Conservation (phyloP, 139 green algal genomes). For the Chlorella vulgaris region DNA sequence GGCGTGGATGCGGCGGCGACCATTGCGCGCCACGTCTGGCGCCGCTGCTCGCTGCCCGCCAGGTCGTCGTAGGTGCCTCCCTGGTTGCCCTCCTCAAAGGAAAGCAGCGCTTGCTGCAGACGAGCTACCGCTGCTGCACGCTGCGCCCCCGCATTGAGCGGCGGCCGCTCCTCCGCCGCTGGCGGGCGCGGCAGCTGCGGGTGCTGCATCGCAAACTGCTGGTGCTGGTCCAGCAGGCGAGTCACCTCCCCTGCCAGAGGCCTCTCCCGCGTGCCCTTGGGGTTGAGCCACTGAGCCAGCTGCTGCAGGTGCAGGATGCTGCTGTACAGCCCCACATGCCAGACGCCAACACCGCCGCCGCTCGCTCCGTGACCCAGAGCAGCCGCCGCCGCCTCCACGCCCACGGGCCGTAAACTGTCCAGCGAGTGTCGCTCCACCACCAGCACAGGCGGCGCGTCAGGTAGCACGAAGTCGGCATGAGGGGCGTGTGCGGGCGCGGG, state of each 20-base stretch:
- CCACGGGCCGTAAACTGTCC: neutral
- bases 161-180: neutral
- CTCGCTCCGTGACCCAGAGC: neutral
- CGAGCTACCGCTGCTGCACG: neutral
- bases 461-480: neutral
- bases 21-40: slow-evolving; percentile 12
- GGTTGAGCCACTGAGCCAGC: slow-evolving; percentile 51
- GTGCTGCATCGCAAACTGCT: slow-evolving; percentile 15
- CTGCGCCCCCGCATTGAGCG: neutral
- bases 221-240: slow-evolving; percentile 12
- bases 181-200: neutral
- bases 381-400: slow-evolving; percentile 6
- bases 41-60: neutral
- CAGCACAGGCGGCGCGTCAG: slow-evolving; percentile 18
- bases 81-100: slow-evolving; percentile 28
- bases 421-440: slow-evolving; percentile 29
- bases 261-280: slow-evolving; percentile 41
- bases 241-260: slow-evolving; percentile 33
- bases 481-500: slow-evolving; percentile 18
- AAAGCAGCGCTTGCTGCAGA: slow-evolving; percentile 16
- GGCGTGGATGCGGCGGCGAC: neutral
- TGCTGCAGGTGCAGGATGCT: slow-evolving; percentile 18
- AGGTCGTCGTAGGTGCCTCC: slow-evolving; percentile 9
- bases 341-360: neutral
- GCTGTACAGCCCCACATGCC: slow-evolving; percentile 46